Evolutionary conservation across 2,329 filamentous ascomycete species (phyloP), one percentile per base, ranked within the genome.

Genomic region (Alternaria panax): DNA sequence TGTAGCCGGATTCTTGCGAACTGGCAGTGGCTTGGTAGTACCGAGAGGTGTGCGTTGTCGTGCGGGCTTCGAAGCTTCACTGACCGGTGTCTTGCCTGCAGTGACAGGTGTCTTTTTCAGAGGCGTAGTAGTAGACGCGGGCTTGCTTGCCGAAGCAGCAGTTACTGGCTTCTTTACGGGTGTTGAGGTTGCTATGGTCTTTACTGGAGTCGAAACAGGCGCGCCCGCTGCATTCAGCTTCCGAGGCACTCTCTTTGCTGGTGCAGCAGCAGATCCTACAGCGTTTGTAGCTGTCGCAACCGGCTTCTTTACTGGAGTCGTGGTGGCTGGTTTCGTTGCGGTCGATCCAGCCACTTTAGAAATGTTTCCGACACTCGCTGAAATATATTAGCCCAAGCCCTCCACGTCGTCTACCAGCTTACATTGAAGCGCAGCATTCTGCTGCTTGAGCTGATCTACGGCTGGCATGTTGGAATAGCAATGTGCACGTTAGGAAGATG

Each of bases 381-480:
- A 3, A 48, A 7, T 27, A 28, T 25, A 32, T 67, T 34, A 66
- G 59, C 42, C 27, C 6, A 7, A 18, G 8, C 36, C n/a, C n/a
- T 25, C 25, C 50, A 25, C 5, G 7, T 12, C 7, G 38, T n/a
- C 24, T n/a, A 22, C 14, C 4, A 38, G 20, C 76, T 57, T 68
- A 80, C 80, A 73, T 71, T 80, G 74, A 34, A 81, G 72, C 20
- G 74, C 75, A 59, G 72, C 74, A 56, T 79, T 79, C 64, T 80
- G 79, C 66, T 80, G 72, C 70, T 80, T 80, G 47, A 80, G 65
- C 11, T 79, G 70, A 30, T 78, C 73, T 24, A 80, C 57, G n/a
- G 69, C 67, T 18, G 73, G 71, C 75, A 77, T 77, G 8, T 51
- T 71, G 57, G n/a, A 1, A 20, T 27, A 11, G n/a, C 12, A 48